Conservation (phyloP, 768 basidiomycete genomes). For the Kwoniella sp. region DNA sequence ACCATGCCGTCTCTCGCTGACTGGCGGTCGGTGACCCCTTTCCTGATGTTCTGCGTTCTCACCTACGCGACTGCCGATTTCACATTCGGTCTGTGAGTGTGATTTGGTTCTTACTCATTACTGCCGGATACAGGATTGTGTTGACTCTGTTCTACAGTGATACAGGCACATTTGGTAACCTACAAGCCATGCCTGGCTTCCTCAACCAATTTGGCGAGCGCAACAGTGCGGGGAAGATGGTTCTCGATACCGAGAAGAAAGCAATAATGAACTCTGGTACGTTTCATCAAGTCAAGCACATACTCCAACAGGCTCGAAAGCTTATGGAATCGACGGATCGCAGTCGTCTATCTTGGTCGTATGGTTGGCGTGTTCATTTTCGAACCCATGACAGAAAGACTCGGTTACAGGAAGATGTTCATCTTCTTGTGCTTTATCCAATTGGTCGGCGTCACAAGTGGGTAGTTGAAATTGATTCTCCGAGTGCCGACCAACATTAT, state of each 20-base stretch:
- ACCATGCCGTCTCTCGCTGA: constrained; percentile 11
- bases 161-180: constrained; percentile 27
- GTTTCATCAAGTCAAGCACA: neutral
- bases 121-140: neutral
- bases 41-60: constrained; percentile 23
- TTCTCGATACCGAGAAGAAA: constrained; percentile 20
- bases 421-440: constrained; percentile 15
- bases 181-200: constrained; percentile 31
- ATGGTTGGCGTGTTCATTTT: constrained; percentile 19
- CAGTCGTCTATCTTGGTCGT: constrained; percentile 26
- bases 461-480: neutral
- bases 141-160: constrained; percentile 8
- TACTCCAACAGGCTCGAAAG: neutral
- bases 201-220: constrained; percentile 29
- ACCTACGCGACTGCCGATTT: constrained; percentile 26
- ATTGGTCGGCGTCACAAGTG: constrained; percentile 26
- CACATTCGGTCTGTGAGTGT: constrained; percentile 24
- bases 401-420: constrained; percentile 27
- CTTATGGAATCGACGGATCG: neutral
- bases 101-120: neutral
- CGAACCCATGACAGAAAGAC: constrained; percentile 25
- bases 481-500: neutral
- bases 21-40: constrained; percentile 25
- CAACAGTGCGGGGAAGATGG: constrained; percentile 1
- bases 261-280: constrained; percentile 33